phyloP scores from a whole-genome alignment of 495 filamentous ascomycete genomes.

The Penicillium verhagenii region DNA sequence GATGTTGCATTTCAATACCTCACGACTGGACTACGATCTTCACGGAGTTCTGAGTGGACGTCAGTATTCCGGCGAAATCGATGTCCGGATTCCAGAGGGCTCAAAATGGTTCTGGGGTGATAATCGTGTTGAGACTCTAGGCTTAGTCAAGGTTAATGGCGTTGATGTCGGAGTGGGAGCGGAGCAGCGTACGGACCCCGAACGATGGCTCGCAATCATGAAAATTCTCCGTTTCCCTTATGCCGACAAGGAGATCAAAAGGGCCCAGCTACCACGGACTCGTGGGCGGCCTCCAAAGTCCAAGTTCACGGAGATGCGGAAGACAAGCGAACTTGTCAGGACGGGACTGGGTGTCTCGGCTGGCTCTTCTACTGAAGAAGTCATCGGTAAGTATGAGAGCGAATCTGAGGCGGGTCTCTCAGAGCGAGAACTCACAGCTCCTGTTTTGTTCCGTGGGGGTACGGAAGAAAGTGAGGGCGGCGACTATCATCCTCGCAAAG shows the following conservation, averaged over 20 bases:
- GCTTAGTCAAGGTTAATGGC: constrained; percentile 53
- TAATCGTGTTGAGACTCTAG: constrained; percentile 52
- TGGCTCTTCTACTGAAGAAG: neutral
- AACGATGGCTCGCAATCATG: constrained; percentile 45
- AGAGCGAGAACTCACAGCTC: neutral
- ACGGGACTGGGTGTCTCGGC: constrained; percentile 18
- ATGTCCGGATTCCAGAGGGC: constrained; percentile 43
- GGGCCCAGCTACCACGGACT: neutral
- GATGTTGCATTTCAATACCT: constrained; percentile 39
- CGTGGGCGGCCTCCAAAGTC: constrained; percentile 25
- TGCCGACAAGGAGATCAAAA: neutral
- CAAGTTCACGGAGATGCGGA: constrained; percentile 30
- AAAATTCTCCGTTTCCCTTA: constrained; percentile 38
- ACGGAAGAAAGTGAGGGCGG: constrained; percentile 1
- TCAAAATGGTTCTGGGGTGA: constrained; percentile 59
- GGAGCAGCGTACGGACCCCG: constrained; percentile 35
- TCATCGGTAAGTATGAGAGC: too few relatives aligned
- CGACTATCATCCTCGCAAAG: constrained; percentile 1
- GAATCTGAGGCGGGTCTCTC: constrained; percentile 12
- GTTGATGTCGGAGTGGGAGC: constrained; percentile 45
- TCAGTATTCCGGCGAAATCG: constrained; percentile 39
- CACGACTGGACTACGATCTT: constrained; percentile 32
- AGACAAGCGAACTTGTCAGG: constrained; percentile 37
- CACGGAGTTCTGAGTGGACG: constrained; percentile 40
- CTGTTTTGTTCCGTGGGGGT: constrained; percentile 10